Evolutionary conservation across 768 basidiomycete species (phyloP), one percentile per base, ranked within the genome.

Genomic region (Suillus tomentosus): DNA sequence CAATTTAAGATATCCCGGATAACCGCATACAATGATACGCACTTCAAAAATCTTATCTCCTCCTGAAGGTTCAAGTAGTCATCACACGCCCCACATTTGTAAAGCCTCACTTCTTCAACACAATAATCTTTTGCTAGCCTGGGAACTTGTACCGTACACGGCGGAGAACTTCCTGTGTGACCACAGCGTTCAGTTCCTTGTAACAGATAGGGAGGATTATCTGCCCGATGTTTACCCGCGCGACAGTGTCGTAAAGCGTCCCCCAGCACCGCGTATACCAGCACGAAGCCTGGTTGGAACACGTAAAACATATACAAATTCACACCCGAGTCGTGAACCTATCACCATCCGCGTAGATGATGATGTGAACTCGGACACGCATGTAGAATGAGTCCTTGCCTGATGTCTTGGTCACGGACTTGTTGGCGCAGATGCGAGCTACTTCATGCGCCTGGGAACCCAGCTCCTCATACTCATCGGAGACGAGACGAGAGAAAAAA

Each of bases 231-330:
- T 95, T 89, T 69, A 97, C 95, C 75, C 95, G 93, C 43, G 94
- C 95, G 71, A 93, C 96, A 19, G 91, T 94, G 69, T 95, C 96
- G 78, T 97, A 96, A 50, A 97, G 95, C 81, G 96, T 97, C 71
- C 97, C 97, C 96, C 96, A 99, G 96, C 96, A 69, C 96, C 96
- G 80, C 96, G 94, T 97, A 99, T 99, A 78, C 96, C 95, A 17
- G 94, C 95, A 76, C 95, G 93, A 64, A 96, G 86, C 74, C 93
- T 92, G 69, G 1, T 60, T 34, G 10, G 22, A 27, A 36, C 60
- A 60, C 15, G 40, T 39, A 19, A 56, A 19, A 39, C 15, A 42
- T 27, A 14, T 34, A 57, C 17, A 45, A 36, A 61, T 27, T 47
- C 34, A 56, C 17, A 51, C 19, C n/a, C 27, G 50, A 15, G 11